Base-by-base conservation (phyloP, 306 rosid species). In the peach (Prunus persica) region DNA sequence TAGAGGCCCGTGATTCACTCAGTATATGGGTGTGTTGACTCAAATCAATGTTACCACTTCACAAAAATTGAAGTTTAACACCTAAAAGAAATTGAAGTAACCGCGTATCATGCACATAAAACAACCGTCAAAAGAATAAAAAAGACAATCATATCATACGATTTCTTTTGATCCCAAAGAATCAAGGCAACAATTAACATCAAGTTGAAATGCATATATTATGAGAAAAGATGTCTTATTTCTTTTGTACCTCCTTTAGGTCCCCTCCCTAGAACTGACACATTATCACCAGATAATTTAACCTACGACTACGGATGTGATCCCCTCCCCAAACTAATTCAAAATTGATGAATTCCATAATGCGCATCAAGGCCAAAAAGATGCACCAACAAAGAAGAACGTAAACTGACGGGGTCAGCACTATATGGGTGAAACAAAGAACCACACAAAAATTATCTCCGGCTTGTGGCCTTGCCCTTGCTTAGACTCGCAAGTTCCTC, bases 401-500 rank as follows among this genome's bases (percentile, higher is more conserved):
- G 24, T 38, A 63, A 46, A 78, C 14, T 22, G 46, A 72, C 10
- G 24, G 55, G 66, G 41, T 38, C 68, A 8, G 9, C 47, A 22
- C 69, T 45, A 46, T 52, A 71, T 27, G 22, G 52, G 52, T 61
- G 56, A 27, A 61, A 62, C 76, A 69, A 46, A 69, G 16, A 19
- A 63, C 58, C 56, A 22, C 54, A 47, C n/a, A 67, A 62, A 65
- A 73, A 28, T 75, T 81, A 88, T 79, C 89, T 88, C 43, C 88
- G 69, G 76, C 86, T 83, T 63, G 89, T 84, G 71, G 91, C 75
- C 85, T 92, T 95, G 78, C 93, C 98, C 86, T 92, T 95, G 91
- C 97, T 95, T 75, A 95, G 83, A 81, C 87, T 90, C 3, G 98
- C 89, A 49, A 95, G 98, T 81, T 95, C 97, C 79, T 92, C 93